Base-by-base conservation (phyloP, 2,329 filamentous ascomycete genomes). In the Curvularia lunata region DNA sequence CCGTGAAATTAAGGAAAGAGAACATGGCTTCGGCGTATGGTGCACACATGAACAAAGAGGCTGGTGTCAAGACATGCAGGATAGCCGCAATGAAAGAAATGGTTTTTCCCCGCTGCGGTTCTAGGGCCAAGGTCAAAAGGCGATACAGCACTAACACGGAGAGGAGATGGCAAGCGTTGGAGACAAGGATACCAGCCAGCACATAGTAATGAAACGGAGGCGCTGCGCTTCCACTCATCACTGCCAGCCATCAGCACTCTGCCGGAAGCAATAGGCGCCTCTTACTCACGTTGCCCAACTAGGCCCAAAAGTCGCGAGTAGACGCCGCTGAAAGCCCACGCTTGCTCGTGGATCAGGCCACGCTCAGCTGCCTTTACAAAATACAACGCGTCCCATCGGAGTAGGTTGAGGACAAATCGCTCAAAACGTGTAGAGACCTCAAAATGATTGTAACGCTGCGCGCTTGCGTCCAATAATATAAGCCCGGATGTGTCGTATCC, bases 11-110 rank as follows among this genome's bases (percentile, higher is more conserved):
- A 32, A 97, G 80, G 21, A 91, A 81, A 0, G 94, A 88, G 75
- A 92, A 97, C 0, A 88, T 76, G 62, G 90, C 87, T 79, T 99
- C 95, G 9, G 87, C 84, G 75, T 95, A 96, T 0, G 94, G 92
- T 0, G 93, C 89, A 0, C 90, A 93, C 18, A 99, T 84, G 73
- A 99, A 98, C 2, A 97, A 78, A 0, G 94, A 94, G 0, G 91
- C 95, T 0, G 95, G 94, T 0, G 91, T 95, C 48, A 98, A 72
- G 54, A 96, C 84, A 75, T 98, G 92, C 48, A 98, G 80, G 16
- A 85, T 79, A 3, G 91, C 86, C 8, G 91, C 84, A 21, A 90
- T 73, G 60, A 94, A 87, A 1, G 91, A 84, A 40, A 89, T 75
- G n/a, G 74, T 80, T 62, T 62, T 65, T 45, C 66, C 73, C 28